A percentile compares a stretch with the other conserved stretches of the same genome.
phyloP scores from a whole-genome alignment of 2,329 filamentous ascomycete species.

The Venturia nashicola region DNA sequence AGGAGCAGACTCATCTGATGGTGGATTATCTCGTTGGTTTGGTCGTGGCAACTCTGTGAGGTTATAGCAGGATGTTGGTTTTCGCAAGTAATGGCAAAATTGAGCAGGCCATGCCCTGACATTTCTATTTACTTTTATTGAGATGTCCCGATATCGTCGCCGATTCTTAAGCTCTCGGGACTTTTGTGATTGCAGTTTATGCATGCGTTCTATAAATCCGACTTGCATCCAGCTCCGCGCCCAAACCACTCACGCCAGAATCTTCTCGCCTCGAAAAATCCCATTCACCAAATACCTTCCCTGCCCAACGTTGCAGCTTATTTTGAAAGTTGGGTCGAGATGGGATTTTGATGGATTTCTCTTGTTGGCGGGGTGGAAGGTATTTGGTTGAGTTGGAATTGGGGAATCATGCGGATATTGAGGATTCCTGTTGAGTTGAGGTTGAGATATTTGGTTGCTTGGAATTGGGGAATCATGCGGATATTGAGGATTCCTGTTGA shows the following conservation, averaged over 20 bases:
- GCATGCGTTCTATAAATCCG: background rate
- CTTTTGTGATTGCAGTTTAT: background rate
- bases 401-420: no score
- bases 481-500: no score
- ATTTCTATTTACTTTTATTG: background rate
- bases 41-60: constrained; percentile 7
- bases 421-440: no score
- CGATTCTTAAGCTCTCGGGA: background rate
- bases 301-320: no score
- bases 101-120: background rate
- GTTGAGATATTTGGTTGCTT: no score
- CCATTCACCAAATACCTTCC: no score
- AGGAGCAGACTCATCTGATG: background rate
- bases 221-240: background rate
- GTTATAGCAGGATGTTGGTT: background rate
- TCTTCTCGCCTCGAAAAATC: no score
- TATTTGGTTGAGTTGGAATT: no score
- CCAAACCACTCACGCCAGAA: background rate
- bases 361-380: no score
- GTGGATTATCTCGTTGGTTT: constrained; percentile 9
- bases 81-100: background rate
- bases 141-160: background rate
- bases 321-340: no score
- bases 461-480: no score
- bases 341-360: no score